These are phyloP conservation scores for Amauroascus niger DNA, from an alignment of 2,329 filamentous ascomycete genomes.

Conservation along the genomic window DNA sequence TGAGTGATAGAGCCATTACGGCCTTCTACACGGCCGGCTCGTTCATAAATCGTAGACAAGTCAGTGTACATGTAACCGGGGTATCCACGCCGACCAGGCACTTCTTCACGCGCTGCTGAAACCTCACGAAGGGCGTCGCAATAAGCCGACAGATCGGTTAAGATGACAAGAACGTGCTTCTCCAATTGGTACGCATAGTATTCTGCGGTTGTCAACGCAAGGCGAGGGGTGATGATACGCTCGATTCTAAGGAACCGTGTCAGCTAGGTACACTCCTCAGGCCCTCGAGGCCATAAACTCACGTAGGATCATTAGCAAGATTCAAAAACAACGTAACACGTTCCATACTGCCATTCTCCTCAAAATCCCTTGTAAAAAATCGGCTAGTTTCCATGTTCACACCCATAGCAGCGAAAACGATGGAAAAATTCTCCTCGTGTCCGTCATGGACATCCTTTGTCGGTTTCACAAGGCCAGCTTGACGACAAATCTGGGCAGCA, in stretches of 20 bases:
- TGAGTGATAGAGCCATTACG: slow-evolving; percentile 98
- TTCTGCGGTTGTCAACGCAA: slow-evolving; percentile 94
- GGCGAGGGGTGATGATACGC: slow-evolving; percentile 98
- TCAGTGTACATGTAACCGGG: slow-evolving; percentile 99
- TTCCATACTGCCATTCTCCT: slow-evolving; percentile 98
- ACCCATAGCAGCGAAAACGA: slow-evolving; percentile 99
- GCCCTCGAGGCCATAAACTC: slow-evolving; percentile 34
- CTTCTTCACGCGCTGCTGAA: slow-evolving; percentile 94
- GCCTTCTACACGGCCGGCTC: slow-evolving; percentile 91
- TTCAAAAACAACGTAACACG: slow-evolving; percentile 96
- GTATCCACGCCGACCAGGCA: slow-evolving; percentile 97
- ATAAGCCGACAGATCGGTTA: slow-evolving; percentile 95
- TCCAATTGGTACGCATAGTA: slow-evolving; percentile 99
- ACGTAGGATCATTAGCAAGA: slow-evolving; percentile 98
- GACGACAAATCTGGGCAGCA: slow-evolving; percentile 95
- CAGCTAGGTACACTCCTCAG: neutral
- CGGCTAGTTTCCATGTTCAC: slow-evolving; percentile 98
- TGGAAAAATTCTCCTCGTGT: slow-evolving; percentile 98
- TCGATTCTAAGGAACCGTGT: slow-evolving; percentile 58
- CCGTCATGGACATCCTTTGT: slow-evolving; percentile 94
- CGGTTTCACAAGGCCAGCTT: slow-evolving; percentile 84
- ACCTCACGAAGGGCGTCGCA: slow-evolving; percentile 98
- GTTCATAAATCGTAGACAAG: slow-evolving; percentile 99
- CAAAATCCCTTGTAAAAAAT: slow-evolving; percentile 97
- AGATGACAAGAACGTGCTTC: slow-evolving; percentile 98